phyloP scores from a whole-genome alignment of 768 basidiomycete genomes.

The Trametes maxima region DNA sequence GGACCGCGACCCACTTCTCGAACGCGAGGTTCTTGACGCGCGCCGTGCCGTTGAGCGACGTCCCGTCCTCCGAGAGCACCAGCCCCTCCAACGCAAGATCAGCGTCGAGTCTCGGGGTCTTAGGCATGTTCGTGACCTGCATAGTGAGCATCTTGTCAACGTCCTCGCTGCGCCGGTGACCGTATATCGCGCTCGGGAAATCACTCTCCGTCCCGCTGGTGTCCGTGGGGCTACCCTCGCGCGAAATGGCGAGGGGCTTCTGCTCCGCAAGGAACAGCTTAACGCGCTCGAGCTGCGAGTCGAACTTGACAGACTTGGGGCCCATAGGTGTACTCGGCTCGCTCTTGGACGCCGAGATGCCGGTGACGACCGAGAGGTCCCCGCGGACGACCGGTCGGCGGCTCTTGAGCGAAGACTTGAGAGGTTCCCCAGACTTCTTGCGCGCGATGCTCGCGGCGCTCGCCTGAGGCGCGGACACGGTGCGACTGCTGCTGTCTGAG shows the following conservation, averaged over 20 bases:
- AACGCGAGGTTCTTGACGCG: conserved; percentile 86
- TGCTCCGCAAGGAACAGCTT: conserved; percentile 95
- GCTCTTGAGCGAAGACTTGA: conserved; percentile 89
- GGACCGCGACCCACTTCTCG: conserved; percentile 82
- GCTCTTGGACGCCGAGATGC: conserved; percentile 56
- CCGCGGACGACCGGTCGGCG: conserved; percentile 50
- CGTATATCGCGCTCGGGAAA: conserved; percentile 71
- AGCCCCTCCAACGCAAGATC: conserved; percentile 60
- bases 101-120: conserved; percentile 25
- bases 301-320: conserved; percentile 90
- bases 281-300: conserved; percentile 88
- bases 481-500: conserved; percentile 9
- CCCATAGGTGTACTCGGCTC: conserved; percentile 80
- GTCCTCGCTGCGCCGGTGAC: conserved; percentile 36
- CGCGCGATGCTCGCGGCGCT: conserved; percentile 56
- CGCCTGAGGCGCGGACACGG: conserved; percentile 25
- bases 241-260: conserved; percentile 90
- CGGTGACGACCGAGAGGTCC: conserved; percentile 55
- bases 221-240: conserved; percentile 87
- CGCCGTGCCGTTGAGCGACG: conserved; percentile 68
- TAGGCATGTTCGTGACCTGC: conserved; percentile 23
- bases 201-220: conserved; percentile 81
- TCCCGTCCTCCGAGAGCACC: conserved; percentile 51
- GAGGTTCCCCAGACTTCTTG: conserved; percentile 93
- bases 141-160: conserved; percentile 33